These are phyloP conservation scores for Blastomyces emzantsi DNA, from an alignment of 2,329 filamentous ascomycete species.

Conservation along the genomic window DNA sequence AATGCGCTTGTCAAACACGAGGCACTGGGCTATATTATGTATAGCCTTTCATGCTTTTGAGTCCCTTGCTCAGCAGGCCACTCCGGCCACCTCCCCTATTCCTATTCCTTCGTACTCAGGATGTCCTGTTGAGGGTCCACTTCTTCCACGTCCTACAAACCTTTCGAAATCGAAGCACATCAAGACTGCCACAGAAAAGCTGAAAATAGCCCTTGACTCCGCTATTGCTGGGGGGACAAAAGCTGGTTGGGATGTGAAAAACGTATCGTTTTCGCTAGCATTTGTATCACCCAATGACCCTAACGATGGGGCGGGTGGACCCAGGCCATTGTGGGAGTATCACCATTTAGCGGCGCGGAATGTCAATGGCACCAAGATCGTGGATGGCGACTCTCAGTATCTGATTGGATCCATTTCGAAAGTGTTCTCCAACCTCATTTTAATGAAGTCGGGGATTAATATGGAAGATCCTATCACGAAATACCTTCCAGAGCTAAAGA, in stretches of 20 bases:
- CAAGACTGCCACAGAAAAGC: conserved; percentile 21
- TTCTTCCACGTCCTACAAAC: conserved; percentile 27
- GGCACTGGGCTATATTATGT: not conserved
- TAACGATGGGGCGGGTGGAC: conserved; percentile 11
- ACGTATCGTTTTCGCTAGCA: conserved; percentile 35
- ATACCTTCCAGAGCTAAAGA: conserved; percentile 28
- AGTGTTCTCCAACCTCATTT: conserved; percentile 31
- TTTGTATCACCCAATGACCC: conserved; percentile 27
- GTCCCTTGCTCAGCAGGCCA: not conserved
- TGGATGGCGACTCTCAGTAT: conserved; percentile 34
- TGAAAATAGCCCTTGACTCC: conserved; percentile 24
- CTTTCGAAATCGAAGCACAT: conserved; percentile 24
- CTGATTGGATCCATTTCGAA: conserved; percentile 38
- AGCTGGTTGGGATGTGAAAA: conserved; percentile 29
- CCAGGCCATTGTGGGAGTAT: conserved; percentile 34
- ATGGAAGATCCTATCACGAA: conserved; percentile 28
- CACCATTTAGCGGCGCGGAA: conserved; percentile 33
- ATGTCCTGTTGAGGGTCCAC: conserved; percentile 20
- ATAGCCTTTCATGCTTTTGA: not conserved
- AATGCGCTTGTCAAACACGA: not conserved
- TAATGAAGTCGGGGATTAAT: conserved; percentile 31
- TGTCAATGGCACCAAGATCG: conserved; percentile 26
- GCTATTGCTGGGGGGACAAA: conserved; percentile 27
- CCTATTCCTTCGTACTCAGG: conserved; percentile 14
- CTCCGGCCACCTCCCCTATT: conserved; percentile 17